Evolutionary conservation across 2,329 filamentous ascomycete genomes (phyloP).

Genomic region (Xylariaceae sp.): DNA sequence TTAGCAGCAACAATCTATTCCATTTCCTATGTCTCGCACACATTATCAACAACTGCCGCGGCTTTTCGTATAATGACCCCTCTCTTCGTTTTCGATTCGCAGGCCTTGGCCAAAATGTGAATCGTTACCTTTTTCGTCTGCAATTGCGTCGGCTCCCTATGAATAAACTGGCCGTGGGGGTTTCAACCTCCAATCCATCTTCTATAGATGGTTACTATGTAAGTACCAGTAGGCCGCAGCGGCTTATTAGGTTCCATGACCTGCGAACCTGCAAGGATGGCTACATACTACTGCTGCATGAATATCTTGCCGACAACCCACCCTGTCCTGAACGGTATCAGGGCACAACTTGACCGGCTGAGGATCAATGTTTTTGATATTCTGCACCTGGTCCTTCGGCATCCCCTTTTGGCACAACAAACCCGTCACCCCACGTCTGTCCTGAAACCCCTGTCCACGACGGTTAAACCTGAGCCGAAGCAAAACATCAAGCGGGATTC

Average conservation of each 20-base stretch:
- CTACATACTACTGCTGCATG: constrained; percentile 14
- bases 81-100: constrained; percentile 1
- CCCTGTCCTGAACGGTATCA: neutral
- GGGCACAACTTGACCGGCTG: constrained; percentile 10
- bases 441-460: constrained; percentile 13
- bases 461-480: constrained; percentile 9
- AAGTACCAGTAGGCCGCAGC: constrained; percentile 15
- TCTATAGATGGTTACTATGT: no score
- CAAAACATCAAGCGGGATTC: constrained; percentile 2
- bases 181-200: constrained; percentile 10
- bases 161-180: constrained; percentile 18
- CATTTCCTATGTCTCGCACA: no score
- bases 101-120: constrained; percentile 13
- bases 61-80: neutral
- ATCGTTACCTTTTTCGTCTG: constrained; percentile 24
- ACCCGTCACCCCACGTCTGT: constrained; percentile 21
- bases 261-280: constrained; percentile 13
- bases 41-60: no score
- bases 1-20: neutral
- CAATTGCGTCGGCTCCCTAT: constrained; percentile 15
- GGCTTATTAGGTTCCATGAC: constrained; percentile 3
- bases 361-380: constrained; percentile 6
- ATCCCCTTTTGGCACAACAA: constrained; percentile 23
- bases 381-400: constrained; percentile 11
- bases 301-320: constrained; percentile 13